These are phyloP conservation scores for Phytophthora quininea DNA, from an alignment of 352 stramenopile species.

Conservation along the genomic window DNA sequence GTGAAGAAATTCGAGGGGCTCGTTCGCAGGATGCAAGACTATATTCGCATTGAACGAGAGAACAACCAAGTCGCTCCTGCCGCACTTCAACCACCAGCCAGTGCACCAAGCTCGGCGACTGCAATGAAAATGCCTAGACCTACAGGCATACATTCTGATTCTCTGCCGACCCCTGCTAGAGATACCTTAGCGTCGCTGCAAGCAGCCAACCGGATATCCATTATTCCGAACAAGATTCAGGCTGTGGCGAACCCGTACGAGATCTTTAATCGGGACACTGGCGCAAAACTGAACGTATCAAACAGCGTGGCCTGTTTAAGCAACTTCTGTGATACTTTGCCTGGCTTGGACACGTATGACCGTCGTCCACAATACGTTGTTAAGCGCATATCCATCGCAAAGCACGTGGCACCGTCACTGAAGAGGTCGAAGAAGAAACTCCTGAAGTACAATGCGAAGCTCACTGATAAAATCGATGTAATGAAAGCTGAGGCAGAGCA, in stretches of 20 bases:
- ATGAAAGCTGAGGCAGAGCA: slow-evolving; percentile 49
- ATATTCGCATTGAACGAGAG: slow-evolving; percentile 54
- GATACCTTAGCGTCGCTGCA: slow-evolving; percentile 27
- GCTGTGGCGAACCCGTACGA: slow-evolving; percentile 46
- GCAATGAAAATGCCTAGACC: slow-evolving; percentile 17
- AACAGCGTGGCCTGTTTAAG: slow-evolving; percentile 77
- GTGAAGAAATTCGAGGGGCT: slow-evolving; percentile 71
- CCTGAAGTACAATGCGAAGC: slow-evolving; percentile 79
- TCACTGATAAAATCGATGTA: slow-evolving; percentile 83
- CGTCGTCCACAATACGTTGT: slow-evolving; percentile 77
- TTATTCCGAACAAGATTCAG: slow-evolving; percentile 22
- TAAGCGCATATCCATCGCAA: slow-evolving; percentile 61
- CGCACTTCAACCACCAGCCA: slow-evolving; percentile 2
- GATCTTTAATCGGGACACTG: slow-evolving; percentile 68
- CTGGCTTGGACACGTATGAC: slow-evolving; percentile 84
- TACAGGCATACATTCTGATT: slow-evolving; percentile 9
- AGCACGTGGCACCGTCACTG: slow-evolving; percentile 49
- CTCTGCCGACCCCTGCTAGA: not conserved
- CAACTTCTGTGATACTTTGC: slow-evolving; percentile 83
- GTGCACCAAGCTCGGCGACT: slow-evolving; percentile 4
- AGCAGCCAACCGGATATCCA: slow-evolving; percentile 9
- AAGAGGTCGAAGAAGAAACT: slow-evolving; percentile 79
- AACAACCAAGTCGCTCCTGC: slow-evolving; percentile 12
- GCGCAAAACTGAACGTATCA: slow-evolving; percentile 60
- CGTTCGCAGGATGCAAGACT: slow-evolving; percentile 65